Percentiles rank a stretch among this genome's conserved stretches.
Evolutionary conservation across 768 basidiomycete genomes (phyloP).

Genomic region (Trametes cubensis): DNA sequence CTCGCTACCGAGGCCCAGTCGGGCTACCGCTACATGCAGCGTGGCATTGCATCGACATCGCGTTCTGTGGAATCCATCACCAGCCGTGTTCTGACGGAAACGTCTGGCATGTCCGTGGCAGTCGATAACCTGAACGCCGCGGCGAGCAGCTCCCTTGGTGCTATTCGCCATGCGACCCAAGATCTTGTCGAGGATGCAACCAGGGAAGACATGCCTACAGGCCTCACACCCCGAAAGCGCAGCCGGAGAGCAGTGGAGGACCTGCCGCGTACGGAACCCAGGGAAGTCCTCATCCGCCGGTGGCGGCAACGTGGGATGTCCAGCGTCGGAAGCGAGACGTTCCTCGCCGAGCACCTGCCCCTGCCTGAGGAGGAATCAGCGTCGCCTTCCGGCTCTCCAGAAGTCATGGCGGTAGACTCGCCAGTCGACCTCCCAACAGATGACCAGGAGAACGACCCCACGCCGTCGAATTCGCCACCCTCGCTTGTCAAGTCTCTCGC

Average conservation of each 20-base stretch:
- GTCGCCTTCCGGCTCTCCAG: slow-evolving; percentile 19
- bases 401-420: slow-evolving; percentile 18
- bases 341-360: slow-evolving; percentile 42
- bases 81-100: slow-evolving; percentile 51
- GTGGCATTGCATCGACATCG: slow-evolving; percentile 52
- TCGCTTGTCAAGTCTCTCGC: slow-evolving; percentile 35
- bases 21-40: slow-evolving; percentile 54
- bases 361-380: slow-evolving; percentile 36
- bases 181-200: slow-evolving; percentile 59
- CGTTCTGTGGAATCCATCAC: slow-evolving; percentile 49
- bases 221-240: slow-evolving; percentile 77
- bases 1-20: slow-evolving; percentile 54
- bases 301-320: slow-evolving; percentile 45
- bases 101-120: slow-evolving; percentile 42
- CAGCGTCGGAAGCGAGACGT: slow-evolving; percentile 38
- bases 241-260: slow-evolving; percentile 67
- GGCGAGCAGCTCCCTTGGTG: slow-evolving; percentile 47
- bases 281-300: slow-evolving; percentile 59
- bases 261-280: slow-evolving; percentile 70
- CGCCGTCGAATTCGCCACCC: slow-evolving; percentile 27
- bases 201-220: slow-evolving; percentile 66
- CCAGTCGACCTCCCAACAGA: slow-evolving; percentile 5
- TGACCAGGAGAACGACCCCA: slow-evolving; percentile 32
- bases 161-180: slow-evolving; percentile 53
- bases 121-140: slow-evolving; percentile 48